Base-by-base conservation (phyloP, 179 eudicot species). In the Vitellaria paradoxa region DNA sequence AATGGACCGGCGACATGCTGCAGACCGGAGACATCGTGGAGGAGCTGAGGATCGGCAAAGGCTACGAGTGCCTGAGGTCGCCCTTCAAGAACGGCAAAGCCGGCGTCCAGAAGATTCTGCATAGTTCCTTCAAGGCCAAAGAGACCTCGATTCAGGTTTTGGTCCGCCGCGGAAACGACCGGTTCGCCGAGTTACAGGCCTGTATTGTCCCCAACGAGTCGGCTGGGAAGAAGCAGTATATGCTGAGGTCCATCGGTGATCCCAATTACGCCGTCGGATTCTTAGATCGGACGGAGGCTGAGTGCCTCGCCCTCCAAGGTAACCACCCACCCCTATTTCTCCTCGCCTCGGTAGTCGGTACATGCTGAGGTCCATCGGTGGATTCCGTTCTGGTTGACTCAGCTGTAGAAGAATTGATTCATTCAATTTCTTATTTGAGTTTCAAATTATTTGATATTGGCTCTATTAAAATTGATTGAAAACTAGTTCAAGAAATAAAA, bases 21-120 rank as follows among this genome's bases (percentile, higher is more conserved):
- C 95, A 90, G 72, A 94, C 97, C 23, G 98, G 97, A 1, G 98
- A 94, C 81, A 89, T 94, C 14, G 96, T 94, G 0, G 97, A 92
- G 24, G 93, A 89, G 84, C 73, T 94, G 6, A 65, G 49, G 73
- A 82, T 92, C 72, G 93, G 93, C 0, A 80, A 40, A 26, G 80
- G 59, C 1, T 65, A 42, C 23, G 60, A 11, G n/a, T 53, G 37
- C 12, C 12, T 85, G 9, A 73, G 73, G 1, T 72, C 93, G 6
- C 98, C 98, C 46, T 94, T 94, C 64, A 89, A 83, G 73, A 87
- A 84, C 63, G 97, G 98, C 0, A 88, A 84, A 37, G 68, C 83
- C 9, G 98, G 95, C 0, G 88, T 94, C 20, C 96, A 94, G 84
- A 92, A 88, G 68, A 81, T 86, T 0, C 86, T 94, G 1, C 95